A percentile compares a stretch with the other conserved stretches of the same genome.
Evolutionary conservation across 2,329 filamentous ascomycete species (phyloP).

Genomic region (Aspergillus eucalypticola): DNA sequence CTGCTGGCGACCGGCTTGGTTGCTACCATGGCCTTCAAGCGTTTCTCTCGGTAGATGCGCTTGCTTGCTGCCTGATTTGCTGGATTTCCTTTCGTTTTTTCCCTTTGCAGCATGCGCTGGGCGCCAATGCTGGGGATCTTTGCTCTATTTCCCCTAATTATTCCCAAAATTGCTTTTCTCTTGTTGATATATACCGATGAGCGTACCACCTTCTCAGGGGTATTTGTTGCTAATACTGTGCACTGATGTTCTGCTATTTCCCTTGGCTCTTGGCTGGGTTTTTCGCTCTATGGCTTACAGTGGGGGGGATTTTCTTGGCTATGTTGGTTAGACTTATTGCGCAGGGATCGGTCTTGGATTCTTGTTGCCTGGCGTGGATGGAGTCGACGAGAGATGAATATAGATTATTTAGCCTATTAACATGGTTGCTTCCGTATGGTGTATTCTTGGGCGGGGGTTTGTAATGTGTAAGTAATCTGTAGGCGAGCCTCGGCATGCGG

Average conservation of each 20-base stretch:
- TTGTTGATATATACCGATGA: conserved; percentile 6
- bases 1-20: conserved; percentile 49
- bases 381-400: conserved; percentile 1
- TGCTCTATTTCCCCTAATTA: not conserved
- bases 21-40: conserved; percentile 43
- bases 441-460: not conserved
- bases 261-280: not conserved
- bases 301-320: not conserved
- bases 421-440: not conserved
- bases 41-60: conserved; percentile 33
- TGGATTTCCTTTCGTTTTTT: conserved; percentile 7
- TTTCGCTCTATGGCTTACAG: not conserved
- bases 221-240: conserved; percentile 3
- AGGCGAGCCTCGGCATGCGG: not conserved
- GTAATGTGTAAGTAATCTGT: not conserved
- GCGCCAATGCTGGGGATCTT: conserved; percentile 18
- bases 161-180: not conserved
- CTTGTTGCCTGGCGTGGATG: not conserved
- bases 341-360: not conserved
- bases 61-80: not conserved
- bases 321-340: not conserved
- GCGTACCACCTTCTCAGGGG: not conserved
- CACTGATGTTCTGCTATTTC: not conserved
- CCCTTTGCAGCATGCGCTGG: conserved; percentile 24
- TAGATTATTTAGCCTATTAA: not conserved